These are phyloP conservation scores for Acacia confusa DNA, from an alignment of 306 rosid species.

Conservation along the genomic window DNA sequence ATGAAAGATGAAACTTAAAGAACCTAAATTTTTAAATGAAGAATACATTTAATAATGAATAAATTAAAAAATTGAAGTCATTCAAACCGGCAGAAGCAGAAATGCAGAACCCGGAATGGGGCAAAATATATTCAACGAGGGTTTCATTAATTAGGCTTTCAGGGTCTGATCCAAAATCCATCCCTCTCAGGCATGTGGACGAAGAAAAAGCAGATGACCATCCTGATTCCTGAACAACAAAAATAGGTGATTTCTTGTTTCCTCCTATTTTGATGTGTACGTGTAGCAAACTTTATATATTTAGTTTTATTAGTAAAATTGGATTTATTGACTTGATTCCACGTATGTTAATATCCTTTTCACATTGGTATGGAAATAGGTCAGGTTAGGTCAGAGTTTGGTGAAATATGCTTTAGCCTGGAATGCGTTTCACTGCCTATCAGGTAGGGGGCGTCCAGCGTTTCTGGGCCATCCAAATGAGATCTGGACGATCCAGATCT, in stretches of 20 bases:
- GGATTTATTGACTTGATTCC: neutral
- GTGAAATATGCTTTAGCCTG: no score
- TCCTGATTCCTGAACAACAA: neutral
- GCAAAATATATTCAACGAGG: neutral
- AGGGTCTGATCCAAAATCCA: neutral
- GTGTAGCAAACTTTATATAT: neutral
- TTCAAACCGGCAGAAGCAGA: no score
- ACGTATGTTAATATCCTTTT: neutral
- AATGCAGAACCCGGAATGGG: neutral
- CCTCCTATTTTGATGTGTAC: neutral
- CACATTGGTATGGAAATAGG: no score
- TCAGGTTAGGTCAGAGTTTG: no score
- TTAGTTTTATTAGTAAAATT: neutral
- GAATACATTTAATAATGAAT: no score
- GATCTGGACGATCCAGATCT: no score
- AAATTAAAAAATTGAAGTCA: no score
- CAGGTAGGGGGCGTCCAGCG: no score
- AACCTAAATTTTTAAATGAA: no score
- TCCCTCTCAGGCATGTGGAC: neutral
- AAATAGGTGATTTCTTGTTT: neutral
- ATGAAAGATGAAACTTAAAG: neutral
- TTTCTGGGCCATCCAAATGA: no score
- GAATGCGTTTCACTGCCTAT: no score
- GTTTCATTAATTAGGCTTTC: neutral
- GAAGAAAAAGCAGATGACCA: neutral